Evolutionary conservation across 2,329 filamentous ascomycete genomes (phyloP).

Genomic region (Teratosphaeria gauchensis): DNA sequence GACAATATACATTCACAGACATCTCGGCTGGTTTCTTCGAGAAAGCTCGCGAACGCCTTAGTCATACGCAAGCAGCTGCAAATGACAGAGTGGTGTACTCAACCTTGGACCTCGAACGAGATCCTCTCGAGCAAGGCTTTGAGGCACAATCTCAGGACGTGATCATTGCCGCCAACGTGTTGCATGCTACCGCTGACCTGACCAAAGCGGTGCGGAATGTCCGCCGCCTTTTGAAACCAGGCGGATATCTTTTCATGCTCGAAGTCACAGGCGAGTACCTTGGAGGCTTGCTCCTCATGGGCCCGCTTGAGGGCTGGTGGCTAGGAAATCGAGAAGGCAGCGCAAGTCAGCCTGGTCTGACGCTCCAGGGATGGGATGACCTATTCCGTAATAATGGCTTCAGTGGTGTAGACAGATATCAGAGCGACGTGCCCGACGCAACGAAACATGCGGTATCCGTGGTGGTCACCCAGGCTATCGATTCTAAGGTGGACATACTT

Average conservation of each 20-base stretch:
- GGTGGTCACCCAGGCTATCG: neutral
- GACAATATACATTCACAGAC: conserved; percentile 39
- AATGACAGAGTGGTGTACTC: conserved; percentile 23
- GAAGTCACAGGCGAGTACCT: neutral
- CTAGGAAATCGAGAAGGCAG: neutral
- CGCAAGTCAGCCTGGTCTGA: neutral
- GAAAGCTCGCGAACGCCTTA: conserved; percentile 14
- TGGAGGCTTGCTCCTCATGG: neutral
- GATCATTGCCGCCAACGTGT: conserved; percentile 16
- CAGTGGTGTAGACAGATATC: neutral
- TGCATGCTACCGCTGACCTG: conserved; percentile 14
- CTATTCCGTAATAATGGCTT: neutral
- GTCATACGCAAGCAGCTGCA: conserved; percentile 17
- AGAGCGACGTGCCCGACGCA: neutral
- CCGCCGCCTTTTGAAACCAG: conserved; percentile 16
- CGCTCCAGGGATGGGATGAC: neutral
- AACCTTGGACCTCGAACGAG: conserved; percentile 23
- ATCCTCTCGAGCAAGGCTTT: conserved; percentile 26
- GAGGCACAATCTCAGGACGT: conserved; percentile 17
- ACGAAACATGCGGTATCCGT: neutral
- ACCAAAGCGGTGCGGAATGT: conserved; percentile 10
- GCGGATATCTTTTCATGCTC: conserved; percentile 3
- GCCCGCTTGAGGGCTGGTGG: neutral
- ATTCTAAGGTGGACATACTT: neutral
- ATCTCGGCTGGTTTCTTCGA: conserved; percentile 34